These are phyloP conservation scores for Glycine tomentella DNA, from an alignment of 306 rosid species.

Conservation along the genomic window DNA sequence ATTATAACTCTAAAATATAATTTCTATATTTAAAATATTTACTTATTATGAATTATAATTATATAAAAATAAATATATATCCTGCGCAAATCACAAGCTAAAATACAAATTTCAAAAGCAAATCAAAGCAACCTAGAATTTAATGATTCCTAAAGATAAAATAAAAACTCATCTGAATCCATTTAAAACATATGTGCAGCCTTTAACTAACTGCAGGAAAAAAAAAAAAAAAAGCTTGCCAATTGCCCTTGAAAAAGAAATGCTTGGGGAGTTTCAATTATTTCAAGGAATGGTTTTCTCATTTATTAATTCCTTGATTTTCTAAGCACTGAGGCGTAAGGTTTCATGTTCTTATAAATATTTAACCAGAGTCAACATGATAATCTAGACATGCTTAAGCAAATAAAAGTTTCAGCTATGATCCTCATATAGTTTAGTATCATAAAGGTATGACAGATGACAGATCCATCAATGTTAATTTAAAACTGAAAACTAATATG, in stretches of 20 bases:
- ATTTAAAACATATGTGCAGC: no score
- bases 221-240: no score
- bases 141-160: no score
- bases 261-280: neutral
- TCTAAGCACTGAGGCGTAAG: neutral
- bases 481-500: conserved; percentile 6
- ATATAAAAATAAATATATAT: no score
- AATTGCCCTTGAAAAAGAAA: no score
- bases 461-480: neutral
- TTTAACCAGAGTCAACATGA: conserved; percentile 15
- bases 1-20: neutral
- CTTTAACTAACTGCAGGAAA: no score
- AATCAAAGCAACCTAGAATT: no score
- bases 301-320: neutral
- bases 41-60: no score
- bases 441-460: neutral
- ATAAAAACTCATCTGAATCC: no score
- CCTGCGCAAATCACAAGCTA: no score
- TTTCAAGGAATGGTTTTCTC: conserved; percentile 22
- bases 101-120: no score
- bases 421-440: neutral
- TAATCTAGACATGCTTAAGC: conserved; percentile 6
- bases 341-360: neutral
- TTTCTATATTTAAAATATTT: neutral
- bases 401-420: conserved; percentile 1